Base-by-base conservation (phyloP, 164 flowering plant species). In the Euptelea pleiosperma region DNA sequence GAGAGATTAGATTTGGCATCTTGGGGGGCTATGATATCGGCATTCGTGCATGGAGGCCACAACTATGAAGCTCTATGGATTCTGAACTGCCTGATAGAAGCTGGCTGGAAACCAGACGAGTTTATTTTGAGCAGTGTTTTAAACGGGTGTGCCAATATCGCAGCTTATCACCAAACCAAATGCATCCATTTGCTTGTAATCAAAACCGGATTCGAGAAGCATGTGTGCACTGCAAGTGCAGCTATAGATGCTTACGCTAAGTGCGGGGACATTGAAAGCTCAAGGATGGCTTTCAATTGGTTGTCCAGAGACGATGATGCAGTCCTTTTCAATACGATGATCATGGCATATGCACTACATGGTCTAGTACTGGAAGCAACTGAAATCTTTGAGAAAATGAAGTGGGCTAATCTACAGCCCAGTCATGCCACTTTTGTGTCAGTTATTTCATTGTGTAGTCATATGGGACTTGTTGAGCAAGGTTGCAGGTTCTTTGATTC, bases 161-260 rank as follows among this genome's bases (percentile, higher is more conserved):
- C 72, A 48, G 68, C 73, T 54, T 60, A 72, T 48, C 55, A 52
- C 15, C 80, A 61, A 31, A 75, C 76, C 40, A 77, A 60, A 53
- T 66, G 64, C 50, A 60, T 75, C 31, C 82, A 83, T 73, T 63
- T 76, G 14, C 51, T 71, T 30, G 68, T 67, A n/a, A 59, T 62
- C 22, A 81, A 79, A 67, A 57, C 51, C 21, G 85, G 85, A 41
- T 75, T 62, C 52, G 81, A 69, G 40, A 39, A 31, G 21, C 59
- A 75, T 36, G 52, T 47, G 1, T 72, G 61, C 58, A 75, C 80
- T 37, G 70, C 69, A 11, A 83, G 79, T 65, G 77, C 84, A 25
- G 53, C 70, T 31, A 67, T 83, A 37, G 85, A 80, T 67, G 78
- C 82, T 43, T 79, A 80, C 56, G 82, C 85, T 39, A 83, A 83